Evolutionary conservation across 2,329 filamentous ascomycete species (phyloP).

Genomic region (Fusarium avenaceum): DNA sequence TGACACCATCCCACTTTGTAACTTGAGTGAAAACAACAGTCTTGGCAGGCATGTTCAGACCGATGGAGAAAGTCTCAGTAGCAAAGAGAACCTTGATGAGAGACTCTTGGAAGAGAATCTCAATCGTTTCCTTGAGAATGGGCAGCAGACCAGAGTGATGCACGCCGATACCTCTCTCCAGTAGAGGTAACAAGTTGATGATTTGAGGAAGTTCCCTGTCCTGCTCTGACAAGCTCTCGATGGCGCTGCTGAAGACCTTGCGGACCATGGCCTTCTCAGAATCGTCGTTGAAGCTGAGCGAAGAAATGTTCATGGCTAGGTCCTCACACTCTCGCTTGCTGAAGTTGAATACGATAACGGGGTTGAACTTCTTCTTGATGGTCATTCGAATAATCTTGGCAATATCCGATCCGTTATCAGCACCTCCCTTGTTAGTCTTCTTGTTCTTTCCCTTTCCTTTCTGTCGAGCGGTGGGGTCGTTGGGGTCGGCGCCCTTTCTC

Average conservation of each 20-base stretch:
- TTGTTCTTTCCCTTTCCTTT: conserved; percentile 94
- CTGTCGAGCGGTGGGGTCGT: conserved; percentile 81
- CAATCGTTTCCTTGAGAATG: conserved; percentile 97
- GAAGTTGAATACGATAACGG: conserved; percentile 99
- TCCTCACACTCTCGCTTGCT: conserved; percentile 97
- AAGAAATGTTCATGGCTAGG: conserved; percentile 87
- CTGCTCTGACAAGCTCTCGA: conserved; percentile 91
- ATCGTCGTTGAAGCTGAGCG: conserved; percentile 94
- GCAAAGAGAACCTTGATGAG: conserved; percentile 98
- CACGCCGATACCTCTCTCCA: conserved; percentile 93
- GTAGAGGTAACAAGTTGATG: conserved; percentile 85
- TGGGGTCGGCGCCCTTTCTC: conserved; percentile 86
- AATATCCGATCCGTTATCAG: conserved; percentile 82
- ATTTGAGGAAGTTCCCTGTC: conserved; percentile 93
- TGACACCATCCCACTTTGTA: conserved; percentile 90
- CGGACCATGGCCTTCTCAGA: conserved; percentile 94
- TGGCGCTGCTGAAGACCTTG: conserved; percentile 93
- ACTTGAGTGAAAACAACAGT: conserved; percentile 99
- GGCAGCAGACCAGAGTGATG: conserved; percentile 96
- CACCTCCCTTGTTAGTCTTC: conserved; percentile 89
- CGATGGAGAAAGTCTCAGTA: conserved; percentile 98
- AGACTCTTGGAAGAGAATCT: conserved; percentile 98
- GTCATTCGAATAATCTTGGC: conserved; percentile 99
- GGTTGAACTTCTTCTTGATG: conserved; percentile 96
- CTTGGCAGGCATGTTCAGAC: conserved; percentile 98